Evolutionary conservation across 176 grass and related monocot species (phyloP).

Genomic region (Carex pumila): DNA sequence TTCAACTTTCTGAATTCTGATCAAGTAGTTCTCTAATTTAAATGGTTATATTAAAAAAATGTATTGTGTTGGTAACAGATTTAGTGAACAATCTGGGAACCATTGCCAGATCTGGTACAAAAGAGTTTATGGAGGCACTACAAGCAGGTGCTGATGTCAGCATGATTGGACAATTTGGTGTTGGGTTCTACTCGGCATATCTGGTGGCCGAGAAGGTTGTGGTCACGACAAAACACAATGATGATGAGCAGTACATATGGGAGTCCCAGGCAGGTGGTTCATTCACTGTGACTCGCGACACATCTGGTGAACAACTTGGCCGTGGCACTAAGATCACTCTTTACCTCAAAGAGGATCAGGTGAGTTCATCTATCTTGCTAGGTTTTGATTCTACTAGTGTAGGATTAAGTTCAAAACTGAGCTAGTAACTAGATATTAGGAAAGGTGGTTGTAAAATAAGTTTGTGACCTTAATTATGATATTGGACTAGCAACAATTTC

Average conservation of each 20-base stretch:
- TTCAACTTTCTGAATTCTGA: too few species aligned
- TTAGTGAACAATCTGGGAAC: background rate
- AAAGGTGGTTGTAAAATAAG: background rate
- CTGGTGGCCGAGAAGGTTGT: conserved; percentile 27
- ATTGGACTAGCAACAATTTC: background rate
- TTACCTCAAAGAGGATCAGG: conserved; percentile 38
- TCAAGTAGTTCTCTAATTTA: too few species aligned
- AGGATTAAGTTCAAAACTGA: background rate
- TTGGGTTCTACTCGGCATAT: conserved; percentile 33
- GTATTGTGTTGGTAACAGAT: too few species aligned
- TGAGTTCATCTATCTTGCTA: background rate
- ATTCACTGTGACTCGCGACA: conserved; percentile 28
- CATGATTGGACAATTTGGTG: conserved; percentile 32
- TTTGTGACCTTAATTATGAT: background rate
- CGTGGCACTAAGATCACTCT: conserved; percentile 32
- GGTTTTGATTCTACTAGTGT: background rate
- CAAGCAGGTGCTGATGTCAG: conserved; percentile 32
- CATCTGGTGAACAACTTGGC: conserved; percentile 20
- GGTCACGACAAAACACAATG: conserved; percentile 32
- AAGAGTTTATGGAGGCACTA: conserved; percentile 36
- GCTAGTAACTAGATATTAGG: background rate
- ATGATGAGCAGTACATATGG: conserved; percentile 36
- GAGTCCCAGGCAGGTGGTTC: conserved; percentile 29
- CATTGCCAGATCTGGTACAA: conserved; percentile 28
- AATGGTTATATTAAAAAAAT: too few species aligned